Evolutionary conservation across 495 filamentous ascomycete genomes (phyloP).

Genomic region (Hypoxylon perforatum): DNA sequence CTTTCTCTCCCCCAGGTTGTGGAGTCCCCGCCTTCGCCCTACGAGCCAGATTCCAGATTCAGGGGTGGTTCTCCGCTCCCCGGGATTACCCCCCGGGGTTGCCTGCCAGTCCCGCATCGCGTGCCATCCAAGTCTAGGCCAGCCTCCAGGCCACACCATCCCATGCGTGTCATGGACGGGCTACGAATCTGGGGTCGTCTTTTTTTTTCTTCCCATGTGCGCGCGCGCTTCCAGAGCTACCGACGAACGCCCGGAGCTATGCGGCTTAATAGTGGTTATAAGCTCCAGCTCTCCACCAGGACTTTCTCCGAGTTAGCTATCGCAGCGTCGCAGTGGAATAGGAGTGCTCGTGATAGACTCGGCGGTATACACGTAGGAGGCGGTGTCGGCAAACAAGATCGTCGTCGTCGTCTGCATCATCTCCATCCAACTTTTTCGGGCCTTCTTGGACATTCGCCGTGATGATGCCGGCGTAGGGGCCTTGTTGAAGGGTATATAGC

Average conservation of each 20-base stretch:
- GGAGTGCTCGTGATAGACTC: slow-evolving; percentile 19
- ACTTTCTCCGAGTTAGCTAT: slow-evolving; percentile 10
- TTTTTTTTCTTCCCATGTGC: too few species aligned
- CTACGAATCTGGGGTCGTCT: slow-evolving; percentile 32
- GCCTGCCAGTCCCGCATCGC: not conserved
- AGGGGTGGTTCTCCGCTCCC: slow-evolving; percentile 11
- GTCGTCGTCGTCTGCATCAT: slow-evolving; percentile 3
- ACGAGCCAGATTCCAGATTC: slow-evolving; percentile 15
- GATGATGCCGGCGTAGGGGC: slow-evolving; percentile 14
- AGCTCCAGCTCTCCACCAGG: slow-evolving; percentile 1
- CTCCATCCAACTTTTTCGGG: slow-evolving; percentile 30
- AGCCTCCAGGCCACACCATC: too few species aligned
- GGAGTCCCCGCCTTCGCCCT: slow-evolving; percentile 27
- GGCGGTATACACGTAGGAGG: slow-evolving; percentile 29
- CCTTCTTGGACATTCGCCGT: slow-evolving; percentile 27
- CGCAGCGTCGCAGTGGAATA: slow-evolving; percentile 22
- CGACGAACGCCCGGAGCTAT: slow-evolving; percentile 39
- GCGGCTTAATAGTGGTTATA: slow-evolving; percentile 25
- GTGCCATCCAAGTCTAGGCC: too few species aligned
- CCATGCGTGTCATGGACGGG: slow-evolving; percentile 27
- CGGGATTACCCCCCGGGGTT: not conserved
- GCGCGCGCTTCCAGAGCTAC: slow-evolving; percentile 24
- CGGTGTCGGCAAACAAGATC: slow-evolving; percentile 12
- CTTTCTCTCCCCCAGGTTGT: slow-evolving; percentile 17
- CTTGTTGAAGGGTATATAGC: slow-evolving; percentile 28